These are phyloP conservation scores for Lablab purpureus DNA, from an alignment of 306 rosid species.

Conservation along the genomic window DNA sequence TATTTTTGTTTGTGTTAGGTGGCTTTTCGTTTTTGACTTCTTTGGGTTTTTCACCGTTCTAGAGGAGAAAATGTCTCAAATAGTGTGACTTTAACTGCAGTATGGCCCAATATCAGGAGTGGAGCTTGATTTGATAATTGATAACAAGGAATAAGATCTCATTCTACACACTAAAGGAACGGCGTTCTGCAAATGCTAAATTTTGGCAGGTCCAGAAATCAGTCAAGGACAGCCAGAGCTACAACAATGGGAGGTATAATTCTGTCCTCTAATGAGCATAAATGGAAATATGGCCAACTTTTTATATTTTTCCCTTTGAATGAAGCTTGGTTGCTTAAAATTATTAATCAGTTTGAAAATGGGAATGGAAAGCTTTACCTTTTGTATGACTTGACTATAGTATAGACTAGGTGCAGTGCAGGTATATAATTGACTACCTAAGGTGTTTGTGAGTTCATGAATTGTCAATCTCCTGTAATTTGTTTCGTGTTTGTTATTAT, in stretches of 20 bases:
- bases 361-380: conserved; percentile 9
- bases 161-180: conserved; percentile 26
- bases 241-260: conserved; percentile 79
- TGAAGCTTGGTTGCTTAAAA: conserved; percentile 3
- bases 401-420: conserved; percentile 1
- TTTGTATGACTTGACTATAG: conserved; percentile 27
- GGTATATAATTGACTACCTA: not conserved
- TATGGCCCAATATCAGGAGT: conserved; percentile 44
- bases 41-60: conserved; percentile 19
- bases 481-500: not conserved
- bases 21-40: conserved; percentile 20
- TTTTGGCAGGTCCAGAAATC: conserved; percentile 73
- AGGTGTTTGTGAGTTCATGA: conserved; percentile 26
- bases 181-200: conserved; percentile 67
- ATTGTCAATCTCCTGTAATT: conserved; percentile 9
- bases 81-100: conserved; percentile 55
- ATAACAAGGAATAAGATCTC: conserved; percentile 48
- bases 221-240: conserved; percentile 70
- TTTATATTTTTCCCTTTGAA: not conserved
- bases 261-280: conserved; percentile 4
- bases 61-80: conserved; percentile 36
- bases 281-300: not conserved
- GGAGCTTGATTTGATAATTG: conserved; percentile 51
- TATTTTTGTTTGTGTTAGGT: not conserved
- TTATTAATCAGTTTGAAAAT: conserved; percentile 41